Percentiles rank a stretch among this genome's conserved stretches.
Evolutionary conservation across 345 rosid species (phyloP).

Genomic region (Salix viminalis): DNA sequence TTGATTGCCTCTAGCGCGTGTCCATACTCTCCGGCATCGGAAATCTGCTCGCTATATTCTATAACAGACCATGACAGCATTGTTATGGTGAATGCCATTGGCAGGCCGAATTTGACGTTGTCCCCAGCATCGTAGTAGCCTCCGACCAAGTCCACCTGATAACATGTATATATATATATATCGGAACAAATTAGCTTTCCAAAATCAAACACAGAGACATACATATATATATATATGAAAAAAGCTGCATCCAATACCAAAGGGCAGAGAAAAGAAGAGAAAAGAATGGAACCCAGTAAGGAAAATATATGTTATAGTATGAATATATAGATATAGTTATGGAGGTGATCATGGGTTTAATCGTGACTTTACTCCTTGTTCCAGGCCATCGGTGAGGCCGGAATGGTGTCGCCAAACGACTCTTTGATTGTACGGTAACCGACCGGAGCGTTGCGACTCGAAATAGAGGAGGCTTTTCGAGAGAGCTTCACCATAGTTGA

Average conservation of each 20-base stretch:
- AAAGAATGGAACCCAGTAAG: no score
- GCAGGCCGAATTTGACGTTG: constrained; percentile 82
- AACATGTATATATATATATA: background rate
- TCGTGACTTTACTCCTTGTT: constrained; percentile 69
- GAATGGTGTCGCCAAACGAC: constrained; percentile 92
- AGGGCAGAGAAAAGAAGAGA: no score
- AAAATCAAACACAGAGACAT: background rate
- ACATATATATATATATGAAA: background rate
- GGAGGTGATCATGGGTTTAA: no score
- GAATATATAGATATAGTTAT: background rate
- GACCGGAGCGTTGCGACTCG: constrained; percentile 90
- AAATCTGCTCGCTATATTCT: constrained; percentile 58
- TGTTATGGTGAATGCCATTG: constrained; percentile 84
- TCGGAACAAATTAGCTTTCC: no score
- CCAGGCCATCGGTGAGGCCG: constrained; percentile 87
- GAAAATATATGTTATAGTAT: no score
- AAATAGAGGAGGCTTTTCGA: constrained; percentile 86
- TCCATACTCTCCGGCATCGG: constrained; percentile 45
- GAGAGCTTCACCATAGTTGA: constrained; percentile 71
- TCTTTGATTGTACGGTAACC: constrained; percentile 79
- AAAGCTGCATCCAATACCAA: background rate
- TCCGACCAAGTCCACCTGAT: constrained; percentile 83
- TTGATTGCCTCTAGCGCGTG: constrained; percentile 70
- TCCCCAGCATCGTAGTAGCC: constrained; percentile 97
- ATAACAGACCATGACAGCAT: constrained; percentile 86